phyloP scores from a whole-genome alignment of 768 basidiomycete genomes.

The Pleurotus sapidus region DNA sequence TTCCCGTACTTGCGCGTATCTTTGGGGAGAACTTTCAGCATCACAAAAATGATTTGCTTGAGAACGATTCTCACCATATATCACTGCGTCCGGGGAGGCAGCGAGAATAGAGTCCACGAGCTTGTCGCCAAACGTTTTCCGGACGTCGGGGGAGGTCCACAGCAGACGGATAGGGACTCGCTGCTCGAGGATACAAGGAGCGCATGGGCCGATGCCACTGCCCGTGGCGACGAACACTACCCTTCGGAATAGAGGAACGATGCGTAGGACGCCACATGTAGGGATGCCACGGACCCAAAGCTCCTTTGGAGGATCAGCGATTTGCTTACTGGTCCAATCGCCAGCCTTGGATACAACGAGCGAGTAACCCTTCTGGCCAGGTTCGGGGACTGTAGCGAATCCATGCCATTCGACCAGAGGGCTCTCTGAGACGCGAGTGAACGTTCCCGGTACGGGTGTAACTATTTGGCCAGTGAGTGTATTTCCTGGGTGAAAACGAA shows the following conservation, averaged over 20 bases:
- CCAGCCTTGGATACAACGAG: slow-evolving; percentile 56
- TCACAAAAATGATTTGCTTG: not conserved
- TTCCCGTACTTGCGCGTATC: slow-evolving; percentile 44
- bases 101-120: slow-evolving; percentile 53
- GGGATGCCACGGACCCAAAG: slow-evolving; percentile 61
- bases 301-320: slow-evolving; percentile 47
- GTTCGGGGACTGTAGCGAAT: slow-evolving; percentile 52
- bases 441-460: slow-evolving; percentile 44
- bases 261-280: slow-evolving; percentile 51
- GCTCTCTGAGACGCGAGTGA: slow-evolving; percentile 40
- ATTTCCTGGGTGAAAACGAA: not conserved
- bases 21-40: slow-evolving; percentile 11
- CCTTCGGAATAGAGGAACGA: slow-evolving; percentile 53
- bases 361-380: slow-evolving; percentile 48
- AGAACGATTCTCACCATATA: slow-evolving; percentile 42
- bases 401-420: slow-evolving; percentile 59
- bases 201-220: slow-evolving; percentile 60
- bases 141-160: slow-evolving; percentile 63
- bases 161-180: slow-evolving; percentile 51
- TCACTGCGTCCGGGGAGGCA: slow-evolving; percentile 52
- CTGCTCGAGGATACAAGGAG: slow-evolving; percentile 49
- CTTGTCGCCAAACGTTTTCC: slow-evolving; percentile 59
- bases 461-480: slow-evolving; percentile 18
- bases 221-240: slow-evolving; percentile 58
- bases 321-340: slow-evolving; percentile 57